Conservation (phyloP, 1,284 basidiomycete species). For the Macrocystidia cucumis region DNA sequence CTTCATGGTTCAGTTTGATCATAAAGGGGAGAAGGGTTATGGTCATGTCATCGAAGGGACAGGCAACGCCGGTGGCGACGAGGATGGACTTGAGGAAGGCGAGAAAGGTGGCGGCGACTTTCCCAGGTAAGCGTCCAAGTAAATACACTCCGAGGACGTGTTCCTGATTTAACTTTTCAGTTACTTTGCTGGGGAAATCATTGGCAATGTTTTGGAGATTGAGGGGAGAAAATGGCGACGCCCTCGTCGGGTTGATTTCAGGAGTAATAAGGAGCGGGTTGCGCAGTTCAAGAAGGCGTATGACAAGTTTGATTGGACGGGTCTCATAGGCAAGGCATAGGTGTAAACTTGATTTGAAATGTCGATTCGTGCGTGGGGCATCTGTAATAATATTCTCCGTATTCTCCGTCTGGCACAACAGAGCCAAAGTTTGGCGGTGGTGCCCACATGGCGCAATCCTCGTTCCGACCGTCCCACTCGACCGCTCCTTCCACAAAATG, state of each 20-base stretch:
- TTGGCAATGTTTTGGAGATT: conserved; percentile 86
- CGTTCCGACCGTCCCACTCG: too few species aligned
- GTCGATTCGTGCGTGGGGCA: too few species aligned
- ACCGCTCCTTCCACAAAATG: too few species aligned
- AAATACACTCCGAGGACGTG: not conserved
- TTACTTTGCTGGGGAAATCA: conserved; percentile 93
- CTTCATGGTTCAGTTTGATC: conserved; percentile 97
- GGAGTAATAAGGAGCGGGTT: conserved; percentile 65
- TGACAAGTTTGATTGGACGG: conserved; percentile 74
- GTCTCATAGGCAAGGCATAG: conserved; percentile 44
- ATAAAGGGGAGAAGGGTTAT: conserved; percentile 95
- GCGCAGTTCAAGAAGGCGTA: conserved; percentile 62
- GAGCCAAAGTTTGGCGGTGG: too few species aligned
- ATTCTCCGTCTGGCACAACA: too few species aligned
- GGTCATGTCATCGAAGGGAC: conserved; percentile 95
- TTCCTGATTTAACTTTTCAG: conserved; percentile 28
- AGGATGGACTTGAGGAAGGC: conserved; percentile 72
- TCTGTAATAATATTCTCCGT: too few species aligned
- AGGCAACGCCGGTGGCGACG: conserved; percentile 57
- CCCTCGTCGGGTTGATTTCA: conserved; percentile 69
- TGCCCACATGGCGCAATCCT: too few species aligned
- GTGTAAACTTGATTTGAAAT: too few species aligned
- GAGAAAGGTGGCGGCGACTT: conserved; percentile 87
- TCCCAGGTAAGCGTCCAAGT: conserved; percentile 52
- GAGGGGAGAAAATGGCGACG: conserved; percentile 85